These are phyloP conservation scores for Exophiala viscosa DNA, from an alignment of 2,329 filamentous ascomycete species.

Conservation along the genomic window DNA sequence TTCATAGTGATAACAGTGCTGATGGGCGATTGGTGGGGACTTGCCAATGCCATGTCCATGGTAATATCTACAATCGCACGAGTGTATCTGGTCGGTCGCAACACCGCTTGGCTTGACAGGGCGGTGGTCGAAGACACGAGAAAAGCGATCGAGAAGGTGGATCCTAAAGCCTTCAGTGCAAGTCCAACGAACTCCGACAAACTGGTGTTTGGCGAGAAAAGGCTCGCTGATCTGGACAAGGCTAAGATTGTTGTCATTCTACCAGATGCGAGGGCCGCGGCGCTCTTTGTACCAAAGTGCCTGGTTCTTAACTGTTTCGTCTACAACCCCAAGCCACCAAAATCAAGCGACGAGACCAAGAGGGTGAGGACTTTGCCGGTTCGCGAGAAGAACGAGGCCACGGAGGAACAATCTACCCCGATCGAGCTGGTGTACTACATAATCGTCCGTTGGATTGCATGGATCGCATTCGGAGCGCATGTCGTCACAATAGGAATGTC, in stretches of 20 bases:
- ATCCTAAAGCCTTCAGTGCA: too few species aligned
- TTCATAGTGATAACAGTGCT: slow-evolving; percentile 18
- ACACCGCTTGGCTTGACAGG: slow-evolving; percentile 14
- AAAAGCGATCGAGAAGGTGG: background rate
- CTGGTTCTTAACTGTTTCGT: background rate
- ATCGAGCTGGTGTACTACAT: background rate
- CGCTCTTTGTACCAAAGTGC: background rate
- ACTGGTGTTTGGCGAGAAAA: background rate
- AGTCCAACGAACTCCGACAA: background rate
- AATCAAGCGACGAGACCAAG: background rate
- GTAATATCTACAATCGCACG: slow-evolving; percentile 20
- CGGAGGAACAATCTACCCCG: background rate
- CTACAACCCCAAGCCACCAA: background rate
- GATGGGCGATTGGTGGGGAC: slow-evolving; percentile 22
- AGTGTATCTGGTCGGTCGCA: slow-evolving; percentile 16
- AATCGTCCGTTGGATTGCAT: slow-evolving; percentile 14
- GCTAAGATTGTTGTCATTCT: background rate
- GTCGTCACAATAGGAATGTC: slow-evolving; percentile 23
- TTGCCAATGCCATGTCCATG: slow-evolving; percentile 23
- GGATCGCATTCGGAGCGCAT: slow-evolving; percentile 23
- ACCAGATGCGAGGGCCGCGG: background rate
- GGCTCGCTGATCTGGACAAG: background rate
- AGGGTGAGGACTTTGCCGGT: background rate
- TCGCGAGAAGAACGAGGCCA: background rate
- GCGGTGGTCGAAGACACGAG: slow-evolving; percentile 10